Conservation (phyloP, 352 stramenopile species). For the Phytophthora uliginosa region DNA sequence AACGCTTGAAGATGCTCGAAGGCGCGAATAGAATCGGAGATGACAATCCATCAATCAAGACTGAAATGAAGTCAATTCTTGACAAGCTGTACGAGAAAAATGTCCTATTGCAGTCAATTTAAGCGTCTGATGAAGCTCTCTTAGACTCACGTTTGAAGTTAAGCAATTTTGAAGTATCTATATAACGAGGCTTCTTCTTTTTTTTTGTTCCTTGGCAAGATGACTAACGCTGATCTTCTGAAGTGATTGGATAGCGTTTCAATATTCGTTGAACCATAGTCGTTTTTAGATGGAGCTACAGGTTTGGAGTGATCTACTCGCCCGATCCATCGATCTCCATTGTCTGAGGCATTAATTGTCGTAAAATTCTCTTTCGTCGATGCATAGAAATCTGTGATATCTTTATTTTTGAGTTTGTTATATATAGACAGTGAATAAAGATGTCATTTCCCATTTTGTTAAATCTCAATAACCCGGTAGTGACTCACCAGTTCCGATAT, state of each 20-base stretch:
- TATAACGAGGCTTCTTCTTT: constrained; percentile 4
- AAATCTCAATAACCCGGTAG: not conserved
- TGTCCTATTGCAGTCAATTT: constrained; percentile 7
- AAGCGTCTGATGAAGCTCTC: constrained; percentile 3
- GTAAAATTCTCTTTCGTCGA: constrained; percentile 2
- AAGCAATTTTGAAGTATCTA: constrained; percentile 21
- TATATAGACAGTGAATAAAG: too few relatives aligned
- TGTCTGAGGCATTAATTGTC: constrained; percentile 12
- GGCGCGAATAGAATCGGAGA: too few relatives aligned
- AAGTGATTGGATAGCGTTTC: too few relatives aligned
- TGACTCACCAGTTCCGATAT: not conserved
- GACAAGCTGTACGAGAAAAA: constrained; percentile 11
- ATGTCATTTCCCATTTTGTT: not conserved
- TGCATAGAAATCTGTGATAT: too few relatives aligned
- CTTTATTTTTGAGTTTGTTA: too few relatives aligned
- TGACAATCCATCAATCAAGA: too few relatives aligned
- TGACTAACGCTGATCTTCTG: constrained; percentile 11
- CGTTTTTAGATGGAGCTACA: constrained; percentile 6
- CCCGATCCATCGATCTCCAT: constrained; percentile 6
- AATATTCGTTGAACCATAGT: constrained; percentile 20
- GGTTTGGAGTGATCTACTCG: constrained; percentile 4
- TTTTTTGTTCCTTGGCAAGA: constrained; percentile 11
- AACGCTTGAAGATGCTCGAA: too few relatives aligned
- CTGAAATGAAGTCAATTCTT: constrained; percentile 12
- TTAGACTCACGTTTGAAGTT: constrained; percentile 7